Base-by-base conservation (phyloP, 2,329 filamentous ascomycete genomes). In the Mariannaea elegans region DNA sequence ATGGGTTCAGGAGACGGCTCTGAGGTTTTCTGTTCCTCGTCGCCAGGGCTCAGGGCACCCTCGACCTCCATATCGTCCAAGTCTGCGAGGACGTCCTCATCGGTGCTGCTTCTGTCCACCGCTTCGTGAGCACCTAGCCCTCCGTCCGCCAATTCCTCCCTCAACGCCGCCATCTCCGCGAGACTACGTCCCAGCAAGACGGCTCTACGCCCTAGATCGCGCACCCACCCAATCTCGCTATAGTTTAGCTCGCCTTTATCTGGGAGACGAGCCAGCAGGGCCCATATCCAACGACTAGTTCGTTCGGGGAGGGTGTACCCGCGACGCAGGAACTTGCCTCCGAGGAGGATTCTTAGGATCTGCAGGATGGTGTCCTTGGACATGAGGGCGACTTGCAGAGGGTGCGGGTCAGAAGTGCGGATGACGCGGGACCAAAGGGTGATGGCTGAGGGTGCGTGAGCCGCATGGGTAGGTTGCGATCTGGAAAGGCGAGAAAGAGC, bases 251-350 rank as follows among this genome's bases (percentile, higher is more conserved):
- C 88, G 2, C 93, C 93, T 9, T 87, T 79, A 32, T 92, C 90
- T 1, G 91, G 89, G 59, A 94, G 82, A 57, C 88, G 85, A 3
- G 91, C 92, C 42, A 97, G 80, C 57, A 97, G 76, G 0, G 90
- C 88, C 94, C 93, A 97, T 4, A 92, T 80, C 94, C 94, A 98
- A 14, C 87, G 84, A 60, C 92, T 93, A 4, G 91, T 87, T 46
- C 88, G 84, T 67, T 86, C 84, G 23, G 86, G 81, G 27, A 93
- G 79, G 27, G 83, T 81, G 19, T 81, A 76, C n/a, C 84, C 85
- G 48, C 83, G 84, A 44, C 82, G 84, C 52, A 90, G 82, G 50
- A 90, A 86, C 61, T 86, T 87, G 51, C 87, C 86, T 16, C 83
- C 82, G 24, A 90, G 79, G n/a, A 91, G 77, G 51, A 94, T 80